Conservation (phyloP, 495 filamentous ascomycete species). For the Trichoderma gamsii region DNA sequence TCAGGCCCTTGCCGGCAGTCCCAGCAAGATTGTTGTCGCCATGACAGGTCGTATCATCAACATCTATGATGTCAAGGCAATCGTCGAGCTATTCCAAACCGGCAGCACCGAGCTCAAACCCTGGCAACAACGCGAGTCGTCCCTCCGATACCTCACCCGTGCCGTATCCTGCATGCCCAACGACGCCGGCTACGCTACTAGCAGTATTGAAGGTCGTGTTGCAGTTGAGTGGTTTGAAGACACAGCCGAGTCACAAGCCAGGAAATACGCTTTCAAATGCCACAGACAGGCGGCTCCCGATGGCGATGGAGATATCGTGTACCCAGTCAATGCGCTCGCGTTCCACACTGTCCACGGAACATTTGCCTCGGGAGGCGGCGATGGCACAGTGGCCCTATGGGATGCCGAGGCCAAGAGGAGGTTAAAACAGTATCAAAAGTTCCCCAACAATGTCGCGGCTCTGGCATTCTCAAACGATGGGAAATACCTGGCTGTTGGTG, state of each 20-base stretch:
- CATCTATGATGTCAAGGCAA: constrained; percentile 81
- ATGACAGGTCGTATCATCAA: constrained; percentile 88
- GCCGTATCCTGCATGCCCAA: constrained; percentile 95
- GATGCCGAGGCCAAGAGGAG: constrained; percentile 88
- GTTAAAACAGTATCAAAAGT: constrained; percentile 83
- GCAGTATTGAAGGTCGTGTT: constrained; percentile 85
- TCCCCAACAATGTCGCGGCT: constrained; percentile 67
- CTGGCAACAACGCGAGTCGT: constrained; percentile 85
- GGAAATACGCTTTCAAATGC: constrained; percentile 98
- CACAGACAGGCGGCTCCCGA: constrained; percentile 61
- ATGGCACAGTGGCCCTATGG: constrained; percentile 93
- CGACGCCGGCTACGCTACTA: constrained; percentile 83
- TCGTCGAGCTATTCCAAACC: constrained; percentile 51
- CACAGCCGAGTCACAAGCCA: constrained; percentile 69
- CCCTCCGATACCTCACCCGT: constrained; percentile 90
- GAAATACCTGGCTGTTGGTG: constrained; percentile 72
- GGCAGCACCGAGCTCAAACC: constrained; percentile 56
- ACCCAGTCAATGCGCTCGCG: constrained; percentile 86
- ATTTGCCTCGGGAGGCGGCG: constrained; percentile 88
- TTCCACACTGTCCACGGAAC: constrained; percentile 91
- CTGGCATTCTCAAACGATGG: constrained; percentile 74
- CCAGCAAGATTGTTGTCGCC: constrained; percentile 83
- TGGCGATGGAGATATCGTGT: constrained; percentile 77
- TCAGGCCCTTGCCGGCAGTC: constrained; percentile 74
- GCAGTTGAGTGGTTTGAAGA: constrained; percentile 98